Conservation (phyloP, 305 asterid genomes). For the Fraxinus sp. region DNA sequence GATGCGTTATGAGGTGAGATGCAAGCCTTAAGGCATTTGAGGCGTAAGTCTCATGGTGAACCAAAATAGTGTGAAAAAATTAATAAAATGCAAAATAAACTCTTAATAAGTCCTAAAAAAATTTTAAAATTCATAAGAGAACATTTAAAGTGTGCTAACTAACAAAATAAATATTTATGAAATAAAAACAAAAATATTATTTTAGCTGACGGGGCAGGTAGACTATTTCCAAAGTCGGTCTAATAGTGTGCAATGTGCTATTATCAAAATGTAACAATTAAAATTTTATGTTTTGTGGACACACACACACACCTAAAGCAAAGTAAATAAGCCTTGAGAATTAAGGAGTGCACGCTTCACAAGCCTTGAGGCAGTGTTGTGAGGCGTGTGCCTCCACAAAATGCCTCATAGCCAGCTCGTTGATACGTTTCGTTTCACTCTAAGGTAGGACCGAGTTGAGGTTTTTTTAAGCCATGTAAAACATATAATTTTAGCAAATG, state of each 20-base stretch:
- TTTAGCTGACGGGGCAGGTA: neutral
- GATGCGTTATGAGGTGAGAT: neutral
- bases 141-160: neutral
- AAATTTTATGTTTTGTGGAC: neutral
- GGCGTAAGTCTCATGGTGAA: neutral
- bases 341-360: neutral
- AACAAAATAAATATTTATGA: too few species aligned
- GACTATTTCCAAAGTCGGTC: neutral
- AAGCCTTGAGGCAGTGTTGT: neutral
- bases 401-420: too few species aligned
- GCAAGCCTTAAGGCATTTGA: neutral
- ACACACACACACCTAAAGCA: neutral
- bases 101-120: neutral
- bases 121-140: neutral
- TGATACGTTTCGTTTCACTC: too few species aligned
- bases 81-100: neutral
- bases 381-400: neutral
- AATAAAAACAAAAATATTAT: too few species aligned
- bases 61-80: neutral
- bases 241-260: neutral
- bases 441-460: neutral
- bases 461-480: neutral
- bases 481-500: neutral
- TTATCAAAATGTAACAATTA: neutral
- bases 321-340: neutral